Conservation (phyloP, 129 eudicot genomes). For the Scalesia atractyloides region DNA sequence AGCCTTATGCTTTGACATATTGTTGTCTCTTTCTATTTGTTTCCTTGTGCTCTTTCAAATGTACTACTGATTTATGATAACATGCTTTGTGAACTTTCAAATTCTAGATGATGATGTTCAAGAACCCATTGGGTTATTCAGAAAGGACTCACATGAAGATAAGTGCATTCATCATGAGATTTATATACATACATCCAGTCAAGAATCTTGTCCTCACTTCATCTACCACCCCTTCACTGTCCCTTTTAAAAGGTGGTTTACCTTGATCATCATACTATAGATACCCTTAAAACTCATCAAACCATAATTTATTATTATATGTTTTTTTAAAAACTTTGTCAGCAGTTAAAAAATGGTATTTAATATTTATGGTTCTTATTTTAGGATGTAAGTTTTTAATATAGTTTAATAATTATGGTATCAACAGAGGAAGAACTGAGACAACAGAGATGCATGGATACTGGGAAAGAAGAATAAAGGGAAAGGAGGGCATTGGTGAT, state of each 20-base stretch:
- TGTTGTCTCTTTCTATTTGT: constrained; percentile 37
- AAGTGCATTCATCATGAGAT: constrained; percentile 49
- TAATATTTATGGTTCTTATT: too few species aligned
- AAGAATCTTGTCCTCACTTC: constrained; percentile 41
- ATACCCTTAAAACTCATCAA: neutral
- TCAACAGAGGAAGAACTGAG: constrained; percentile 49
- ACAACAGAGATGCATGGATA: constrained; percentile 36
- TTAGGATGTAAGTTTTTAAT: constrained; percentile 1
- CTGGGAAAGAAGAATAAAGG: constrained; percentile 39
- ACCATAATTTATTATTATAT: too few species aligned
- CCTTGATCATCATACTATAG: neutral
- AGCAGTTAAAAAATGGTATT: neutral
- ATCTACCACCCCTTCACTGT: constrained; percentile 32
- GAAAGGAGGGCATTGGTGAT: constrained; percentile 35
- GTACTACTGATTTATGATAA: constrained; percentile 11
- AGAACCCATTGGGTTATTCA: constrained; percentile 36
- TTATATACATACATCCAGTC: constrained; percentile 26
- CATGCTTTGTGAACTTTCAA: constrained; percentile 24
- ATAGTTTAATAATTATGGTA: neutral
- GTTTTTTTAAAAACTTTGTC: too few species aligned
- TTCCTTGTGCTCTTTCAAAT: constrained; percentile 27
- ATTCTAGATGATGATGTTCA: constrained; percentile 42
- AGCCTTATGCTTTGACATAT: constrained; percentile 26
- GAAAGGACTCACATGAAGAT: constrained; percentile 45
- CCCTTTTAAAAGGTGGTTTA: constrained; percentile 62